phyloP scores from a whole-genome alignment of 257 asterid species.

The Nicotiana tomentosiformis region DNA sequence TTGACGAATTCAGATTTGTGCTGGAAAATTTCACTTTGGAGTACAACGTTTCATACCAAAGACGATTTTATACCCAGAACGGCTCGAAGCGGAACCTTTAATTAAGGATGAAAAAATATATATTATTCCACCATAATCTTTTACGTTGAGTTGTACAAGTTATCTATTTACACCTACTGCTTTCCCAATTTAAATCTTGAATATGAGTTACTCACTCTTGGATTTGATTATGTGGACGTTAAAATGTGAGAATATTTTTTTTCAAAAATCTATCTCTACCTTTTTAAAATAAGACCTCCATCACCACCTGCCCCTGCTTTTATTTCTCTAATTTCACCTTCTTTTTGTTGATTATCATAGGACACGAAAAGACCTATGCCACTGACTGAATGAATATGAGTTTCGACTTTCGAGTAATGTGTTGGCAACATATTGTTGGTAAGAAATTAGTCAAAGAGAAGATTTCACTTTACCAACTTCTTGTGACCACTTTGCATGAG shows the following conservation, averaged over 20 bases:
- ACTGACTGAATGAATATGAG: not conserved
- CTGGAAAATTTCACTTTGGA: too few relatives aligned
- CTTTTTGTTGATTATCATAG: not conserved
- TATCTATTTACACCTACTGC: too few relatives aligned
- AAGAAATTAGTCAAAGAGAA: conserved; percentile 15
- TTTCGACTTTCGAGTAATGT: not conserved
- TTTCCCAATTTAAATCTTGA: too few relatives aligned
- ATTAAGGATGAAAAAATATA: too few relatives aligned
- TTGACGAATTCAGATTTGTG: too few relatives aligned
- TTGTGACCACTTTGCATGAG: conserved; percentile 10
- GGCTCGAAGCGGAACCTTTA: fast-evolving
- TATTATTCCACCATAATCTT: too few relatives aligned
- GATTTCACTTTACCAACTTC: conserved; percentile 20
- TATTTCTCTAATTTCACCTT: not conserved
- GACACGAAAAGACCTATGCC: not conserved
- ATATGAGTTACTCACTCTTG: too few relatives aligned
- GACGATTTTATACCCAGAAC: too few relatives aligned
- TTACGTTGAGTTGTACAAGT: too few relatives aligned
- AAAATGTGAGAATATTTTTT: not conserved
- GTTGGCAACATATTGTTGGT: not conserved
- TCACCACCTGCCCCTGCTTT: not conserved
- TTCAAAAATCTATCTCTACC: not conserved
- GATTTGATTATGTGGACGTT: not conserved
- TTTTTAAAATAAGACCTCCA: too few relatives aligned
- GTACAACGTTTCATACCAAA: too few relatives aligned